Percentiles rank a stretch among this genome's conserved stretches.
These are phyloP conservation scores for Candida pini DNA, from an alignment of 805 yeast species.

Conservation along the genomic window DNA sequence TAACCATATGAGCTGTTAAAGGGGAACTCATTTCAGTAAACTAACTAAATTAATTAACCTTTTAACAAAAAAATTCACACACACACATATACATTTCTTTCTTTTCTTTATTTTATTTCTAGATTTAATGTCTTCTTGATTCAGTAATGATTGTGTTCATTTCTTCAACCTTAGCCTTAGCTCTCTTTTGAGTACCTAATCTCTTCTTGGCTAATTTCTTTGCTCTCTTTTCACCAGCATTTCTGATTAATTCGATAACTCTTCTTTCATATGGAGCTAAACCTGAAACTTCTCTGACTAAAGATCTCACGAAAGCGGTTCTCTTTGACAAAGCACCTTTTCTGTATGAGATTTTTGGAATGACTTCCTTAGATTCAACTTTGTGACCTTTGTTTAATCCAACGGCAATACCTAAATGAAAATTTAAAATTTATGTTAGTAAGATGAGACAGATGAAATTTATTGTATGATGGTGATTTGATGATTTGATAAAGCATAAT, in stretches of 20 bases:
- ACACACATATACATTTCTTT: too few species aligned
- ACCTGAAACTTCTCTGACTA: constrained; percentile 96
- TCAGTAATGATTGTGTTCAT: constrained; percentile 94
- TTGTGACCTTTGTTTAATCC: constrained; percentile 99
- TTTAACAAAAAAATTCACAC: too few species aligned
- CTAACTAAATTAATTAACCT: too few species aligned
- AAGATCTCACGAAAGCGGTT: constrained; percentile 90
- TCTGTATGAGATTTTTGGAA: constrained; percentile 89
- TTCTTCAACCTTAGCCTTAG: constrained; percentile 99
- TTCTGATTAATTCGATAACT: constrained; percentile 98
- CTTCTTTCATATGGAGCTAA: constrained; percentile 99
- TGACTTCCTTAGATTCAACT: constrained; percentile 78
- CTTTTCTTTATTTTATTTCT: too few species aligned
- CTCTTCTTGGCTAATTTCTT: constrained; percentile 99
- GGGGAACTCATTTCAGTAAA: too few species aligned
- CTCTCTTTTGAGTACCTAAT: constrained; percentile 99
- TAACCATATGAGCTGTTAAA: too few species aligned
- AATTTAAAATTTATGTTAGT: not conserved
- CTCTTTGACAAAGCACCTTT: constrained; percentile 96
- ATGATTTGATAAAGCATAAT: too few species aligned
- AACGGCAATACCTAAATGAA: constrained; percentile 75
- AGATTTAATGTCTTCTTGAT: constrained; percentile 84
- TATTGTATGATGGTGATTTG: constrained; percentile 9
- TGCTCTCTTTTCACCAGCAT: constrained; percentile 99
- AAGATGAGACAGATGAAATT: too few species aligned